A percentile compares a stretch with the other conserved stretches of the same genome.
These are phyloP conservation scores for Helicocarpus griseus DNA, from an alignment of 2,329 filamentous ascomycete genomes.

Conservation along the genomic window DNA sequence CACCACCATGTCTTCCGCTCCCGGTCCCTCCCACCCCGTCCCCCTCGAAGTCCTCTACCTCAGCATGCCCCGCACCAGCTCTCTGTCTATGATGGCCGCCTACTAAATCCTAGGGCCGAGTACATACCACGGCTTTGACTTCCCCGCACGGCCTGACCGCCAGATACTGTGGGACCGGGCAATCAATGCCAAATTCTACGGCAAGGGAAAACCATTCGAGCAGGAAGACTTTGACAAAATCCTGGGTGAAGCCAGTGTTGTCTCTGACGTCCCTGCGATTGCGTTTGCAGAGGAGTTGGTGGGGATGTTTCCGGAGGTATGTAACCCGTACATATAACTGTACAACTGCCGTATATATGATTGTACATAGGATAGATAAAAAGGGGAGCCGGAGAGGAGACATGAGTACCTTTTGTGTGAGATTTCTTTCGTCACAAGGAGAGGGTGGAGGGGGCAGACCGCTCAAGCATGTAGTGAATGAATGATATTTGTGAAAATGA, in stretches of 20 bases:
- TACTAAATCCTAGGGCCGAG: not conserved
- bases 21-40: not conserved
- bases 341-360: no score
- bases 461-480: not conserved
- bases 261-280: constrained; percentile 1
- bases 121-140: not conserved
- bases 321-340: no score
- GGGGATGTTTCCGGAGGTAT: constrained; percentile 3
- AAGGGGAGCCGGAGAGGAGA: no score
- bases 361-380: no score
- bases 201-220: not conserved
- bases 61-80: constrained; percentile 3
- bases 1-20: not conserved
- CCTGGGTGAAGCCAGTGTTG: not conserved
- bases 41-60: constrained; percentile 2
- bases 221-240: not conserved
- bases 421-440: not conserved
- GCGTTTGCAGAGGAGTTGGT: constrained; percentile 5
- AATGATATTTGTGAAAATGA: not conserved
- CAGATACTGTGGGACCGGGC: not conserved
- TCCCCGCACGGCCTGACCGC: not conserved
- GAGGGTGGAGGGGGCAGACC: not conserved
- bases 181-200: constrained; percentile 1
- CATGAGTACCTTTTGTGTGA: no score
- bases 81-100: constrained; percentile 3